Percentiles rank a stretch among this genome's conserved stretches.
These are phyloP conservation scores for Dimargaris xerosporica DNA, from an alignment of 192 early-diverging fungal species.

Conservation along the genomic window DNA sequence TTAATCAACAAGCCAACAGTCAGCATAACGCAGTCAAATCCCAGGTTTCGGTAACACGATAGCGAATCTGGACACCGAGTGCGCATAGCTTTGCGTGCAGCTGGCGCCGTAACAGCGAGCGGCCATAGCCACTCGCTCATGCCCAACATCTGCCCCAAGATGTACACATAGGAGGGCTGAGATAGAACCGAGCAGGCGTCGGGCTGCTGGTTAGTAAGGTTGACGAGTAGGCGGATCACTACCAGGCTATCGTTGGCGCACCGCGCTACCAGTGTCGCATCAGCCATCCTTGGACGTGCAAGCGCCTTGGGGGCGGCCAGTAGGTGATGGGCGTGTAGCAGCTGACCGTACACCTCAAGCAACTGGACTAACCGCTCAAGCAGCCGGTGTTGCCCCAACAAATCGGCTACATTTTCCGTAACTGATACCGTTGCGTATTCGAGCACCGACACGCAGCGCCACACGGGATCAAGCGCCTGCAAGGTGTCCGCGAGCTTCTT, in stretches of 20 bases:
- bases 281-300: neutral
- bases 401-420: neutral
- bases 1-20: slow-evolving; percentile 10
- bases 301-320: neutral
- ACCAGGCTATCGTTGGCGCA: neutral
- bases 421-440: slow-evolving; percentile 7
- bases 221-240: slow-evolving; percentile 5
- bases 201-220: slow-evolving; percentile 10
- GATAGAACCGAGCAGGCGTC: neutral
- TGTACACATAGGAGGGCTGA: neutral
- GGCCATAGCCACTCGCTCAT: neutral
- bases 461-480: neutral
- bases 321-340: neutral
- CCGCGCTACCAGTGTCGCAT: neutral
- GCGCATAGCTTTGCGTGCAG: neutral
- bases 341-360: neutral
- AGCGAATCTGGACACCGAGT: neutral
- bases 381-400: neutral
- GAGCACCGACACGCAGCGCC: neutral
- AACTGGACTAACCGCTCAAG: neutral
- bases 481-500: neutral
- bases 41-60: neutral
- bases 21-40: slow-evolving; percentile 7
- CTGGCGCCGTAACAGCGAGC: neutral
- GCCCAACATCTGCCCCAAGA: neutral